phyloP scores from a whole-genome alignment of 1,284 basidiomycete species.

The Apiotrichum porosum region DNA sequence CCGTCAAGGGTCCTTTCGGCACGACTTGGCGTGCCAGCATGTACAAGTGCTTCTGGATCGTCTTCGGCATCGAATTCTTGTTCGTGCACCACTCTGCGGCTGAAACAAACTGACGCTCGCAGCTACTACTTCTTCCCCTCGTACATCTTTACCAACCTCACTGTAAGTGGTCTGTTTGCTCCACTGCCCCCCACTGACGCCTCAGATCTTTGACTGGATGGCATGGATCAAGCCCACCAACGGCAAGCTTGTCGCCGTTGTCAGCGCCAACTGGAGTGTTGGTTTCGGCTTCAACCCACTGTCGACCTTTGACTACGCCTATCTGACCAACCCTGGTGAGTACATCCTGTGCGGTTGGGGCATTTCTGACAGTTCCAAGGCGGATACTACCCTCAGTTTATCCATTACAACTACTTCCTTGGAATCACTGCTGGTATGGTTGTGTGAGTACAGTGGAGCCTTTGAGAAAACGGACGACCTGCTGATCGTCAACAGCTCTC shows the following conservation, averaged over 20 bases:
- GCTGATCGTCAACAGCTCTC: conserved; percentile 27
- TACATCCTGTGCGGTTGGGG: too few relatives aligned
- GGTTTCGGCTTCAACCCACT: conserved; percentile 38
- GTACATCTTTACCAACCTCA: conserved; percentile 51
- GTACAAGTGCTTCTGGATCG: conserved; percentile 22
- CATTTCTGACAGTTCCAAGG: too few relatives aligned
- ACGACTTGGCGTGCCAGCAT: conserved; percentile 33
- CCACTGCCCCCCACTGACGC: too few relatives aligned
- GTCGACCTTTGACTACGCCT: conserved; percentile 44
- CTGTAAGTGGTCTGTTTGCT: too few relatives aligned
- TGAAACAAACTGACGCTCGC: too few relatives aligned
- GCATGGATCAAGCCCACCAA: conserved; percentile 56
- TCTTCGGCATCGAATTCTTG: conserved; percentile 14
- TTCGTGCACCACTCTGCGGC: too few relatives aligned
- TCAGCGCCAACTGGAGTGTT: conserved; percentile 34
- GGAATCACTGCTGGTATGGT: conserved; percentile 5
- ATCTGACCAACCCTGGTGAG: conserved; percentile 12
- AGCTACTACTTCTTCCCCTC: conserved; percentile 47
- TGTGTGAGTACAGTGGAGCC: too few relatives aligned
- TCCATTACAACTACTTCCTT: conserved; percentile 8
- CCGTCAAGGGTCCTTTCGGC: conserved; percentile 25
- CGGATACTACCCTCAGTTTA: conserved; percentile 8
- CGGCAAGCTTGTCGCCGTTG: conserved; percentile 27
- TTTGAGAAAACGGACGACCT: too few relatives aligned
- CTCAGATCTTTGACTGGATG: conserved; percentile 62